phyloP scores from a whole-genome alignment of 805 yeast genomes.

The Lipomyces kockii region DNA sequence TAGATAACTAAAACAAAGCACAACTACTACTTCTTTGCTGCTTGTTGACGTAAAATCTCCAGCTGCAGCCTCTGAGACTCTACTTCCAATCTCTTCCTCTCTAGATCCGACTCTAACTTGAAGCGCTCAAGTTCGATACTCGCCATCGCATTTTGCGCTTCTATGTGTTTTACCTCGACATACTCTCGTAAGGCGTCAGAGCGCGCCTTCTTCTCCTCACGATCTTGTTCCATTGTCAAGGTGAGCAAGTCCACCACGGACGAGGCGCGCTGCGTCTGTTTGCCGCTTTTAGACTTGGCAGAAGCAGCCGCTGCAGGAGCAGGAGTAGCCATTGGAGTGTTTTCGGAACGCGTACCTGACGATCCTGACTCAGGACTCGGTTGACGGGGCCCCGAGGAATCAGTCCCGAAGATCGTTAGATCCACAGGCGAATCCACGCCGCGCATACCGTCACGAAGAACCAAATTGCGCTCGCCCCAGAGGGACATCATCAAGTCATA shows the following conservation, averaged over 20 bases:
- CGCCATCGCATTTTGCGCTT: not conserved
- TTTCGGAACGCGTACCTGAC: not conserved
- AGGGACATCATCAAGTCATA: conserved; percentile 7
- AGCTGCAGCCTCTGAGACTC: not conserved
- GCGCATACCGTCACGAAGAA: not conserved
- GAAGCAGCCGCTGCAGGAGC: conserved; percentile 1
- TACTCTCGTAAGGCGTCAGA: conserved; percentile 1
- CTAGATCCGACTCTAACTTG: not conserved
- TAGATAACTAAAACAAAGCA: too few species aligned
- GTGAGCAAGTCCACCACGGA: too few species aligned
- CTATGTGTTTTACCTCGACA: not conserved
- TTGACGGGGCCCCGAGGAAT: not conserved
- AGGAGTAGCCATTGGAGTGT: not conserved
- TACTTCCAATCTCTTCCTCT: conserved; percentile 3
- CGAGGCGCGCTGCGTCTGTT: too few species aligned
- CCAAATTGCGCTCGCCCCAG: not conserved
- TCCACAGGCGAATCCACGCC: conserved; percentile 2
- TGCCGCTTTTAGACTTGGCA: too few species aligned
- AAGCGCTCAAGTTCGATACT: conserved; percentile 6
- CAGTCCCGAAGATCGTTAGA: conserved; percentile 5
- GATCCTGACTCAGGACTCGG: conserved; percentile 6
- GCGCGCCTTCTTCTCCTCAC: conserved; percentile 3
- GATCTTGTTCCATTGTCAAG: too few species aligned
- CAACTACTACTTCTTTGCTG: not conserved
- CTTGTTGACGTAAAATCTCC: conserved; percentile 3